Percentiles rank a stretch among this genome's conserved stretches.
These are phyloP conservation scores for Lasiosphaeria hispida DNA, from an alignment of 495 filamentous ascomycete species.

Conservation along the genomic window DNA sequence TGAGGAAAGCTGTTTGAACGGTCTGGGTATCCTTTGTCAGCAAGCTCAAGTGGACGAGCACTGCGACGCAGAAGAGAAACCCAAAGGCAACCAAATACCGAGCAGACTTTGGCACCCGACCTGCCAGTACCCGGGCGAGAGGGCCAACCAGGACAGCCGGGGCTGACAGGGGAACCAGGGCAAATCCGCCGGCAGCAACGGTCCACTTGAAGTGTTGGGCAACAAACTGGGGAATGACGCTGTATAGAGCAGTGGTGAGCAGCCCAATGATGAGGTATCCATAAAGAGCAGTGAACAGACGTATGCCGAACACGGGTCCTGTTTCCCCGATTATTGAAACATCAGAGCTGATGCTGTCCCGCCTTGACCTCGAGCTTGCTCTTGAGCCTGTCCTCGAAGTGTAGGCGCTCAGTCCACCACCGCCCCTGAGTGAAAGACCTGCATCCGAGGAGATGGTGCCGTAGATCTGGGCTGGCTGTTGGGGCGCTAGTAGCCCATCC, in stretches of 20 bases:
- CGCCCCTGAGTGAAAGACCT: background rate
- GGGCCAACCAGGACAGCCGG: constrained; percentile 24
- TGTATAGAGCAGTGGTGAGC: constrained; percentile 24
- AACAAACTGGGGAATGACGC: constrained; percentile 26
- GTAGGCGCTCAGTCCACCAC: background rate
- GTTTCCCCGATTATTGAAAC: background rate
- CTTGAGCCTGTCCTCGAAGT: constrained; percentile 19
- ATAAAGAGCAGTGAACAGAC: constrained; percentile 21
- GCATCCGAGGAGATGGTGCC: constrained; percentile 18
- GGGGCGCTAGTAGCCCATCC: background rate
- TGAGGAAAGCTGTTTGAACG: constrained; percentile 8
- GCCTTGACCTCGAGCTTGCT: background rate
- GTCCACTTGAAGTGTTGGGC: constrained; percentile 22
- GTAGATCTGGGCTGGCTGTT: constrained; percentile 12
- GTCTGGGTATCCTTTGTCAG: background rate
- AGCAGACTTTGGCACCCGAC: constrained; percentile 16
- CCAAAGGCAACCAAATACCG: constrained; percentile 23
- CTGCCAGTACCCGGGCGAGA: constrained; percentile 16
- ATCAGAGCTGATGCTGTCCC: background rate
- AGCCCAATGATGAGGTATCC: constrained; percentile 28
- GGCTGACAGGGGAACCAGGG: constrained; percentile 25
- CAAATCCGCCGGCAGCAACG: constrained; percentile 14
- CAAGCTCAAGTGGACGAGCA: constrained; percentile 19
- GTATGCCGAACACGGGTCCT: constrained; percentile 11
- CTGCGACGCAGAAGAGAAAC: constrained; percentile 24